A percentile compares a stretch with the other conserved stretches of the same genome.
phyloP scores from a whole-genome alignment of 2,329 filamentous ascomycete genomes.

The Dothistroma septosporum region DNA sequence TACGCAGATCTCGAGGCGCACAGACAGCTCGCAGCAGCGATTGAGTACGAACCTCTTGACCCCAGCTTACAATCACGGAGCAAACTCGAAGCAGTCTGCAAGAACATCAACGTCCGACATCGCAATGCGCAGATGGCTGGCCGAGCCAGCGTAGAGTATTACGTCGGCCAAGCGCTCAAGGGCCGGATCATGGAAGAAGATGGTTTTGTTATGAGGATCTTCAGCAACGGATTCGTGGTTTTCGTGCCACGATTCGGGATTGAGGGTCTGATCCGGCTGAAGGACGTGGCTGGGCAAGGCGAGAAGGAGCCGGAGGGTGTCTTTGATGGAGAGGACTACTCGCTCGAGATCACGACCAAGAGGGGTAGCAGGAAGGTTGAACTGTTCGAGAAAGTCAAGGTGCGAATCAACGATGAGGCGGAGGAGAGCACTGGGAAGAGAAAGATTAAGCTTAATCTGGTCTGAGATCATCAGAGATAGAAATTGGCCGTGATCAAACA shows the following conservation, averaged over 20 bases:
- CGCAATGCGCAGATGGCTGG: slow-evolving; percentile 96
- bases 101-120: slow-evolving; percentile 96
- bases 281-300: slow-evolving; percentile 61
- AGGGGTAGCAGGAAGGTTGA: slow-evolving; percentile 57
- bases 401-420: slow-evolving; percentile 86
- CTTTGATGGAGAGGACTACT: slow-evolving; percentile 84
- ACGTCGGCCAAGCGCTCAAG: slow-evolving; percentile 93
- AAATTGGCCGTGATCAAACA: neutral
- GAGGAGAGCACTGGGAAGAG: slow-evolving; percentile 96
- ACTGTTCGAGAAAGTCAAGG: slow-evolving; percentile 86
- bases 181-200: slow-evolving; percentile 73
- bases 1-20: slow-evolving; percentile 97
- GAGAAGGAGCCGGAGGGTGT: slow-evolving; percentile 70
- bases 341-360: slow-evolving; percentile 55
- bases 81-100: slow-evolving; percentile 88
- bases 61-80: slow-evolving; percentile 73
- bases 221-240: slow-evolving; percentile 95
- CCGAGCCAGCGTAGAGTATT: slow-evolving; percentile 92
- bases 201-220: slow-evolving; percentile 94
- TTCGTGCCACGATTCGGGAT: slow-evolving; percentile 95
- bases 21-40: slow-evolving; percentile 89
- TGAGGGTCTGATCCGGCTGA: slow-evolving; percentile 80
- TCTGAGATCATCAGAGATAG: slow-evolving; percentile 27
- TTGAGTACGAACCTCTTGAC: slow-evolving; percentile 85
- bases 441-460: slow-evolving; percentile 67